These are phyloP conservation scores for Elymus sibiricus DNA, from an alignment of 176 grass and related monocot species.

Conservation along the genomic window DNA sequence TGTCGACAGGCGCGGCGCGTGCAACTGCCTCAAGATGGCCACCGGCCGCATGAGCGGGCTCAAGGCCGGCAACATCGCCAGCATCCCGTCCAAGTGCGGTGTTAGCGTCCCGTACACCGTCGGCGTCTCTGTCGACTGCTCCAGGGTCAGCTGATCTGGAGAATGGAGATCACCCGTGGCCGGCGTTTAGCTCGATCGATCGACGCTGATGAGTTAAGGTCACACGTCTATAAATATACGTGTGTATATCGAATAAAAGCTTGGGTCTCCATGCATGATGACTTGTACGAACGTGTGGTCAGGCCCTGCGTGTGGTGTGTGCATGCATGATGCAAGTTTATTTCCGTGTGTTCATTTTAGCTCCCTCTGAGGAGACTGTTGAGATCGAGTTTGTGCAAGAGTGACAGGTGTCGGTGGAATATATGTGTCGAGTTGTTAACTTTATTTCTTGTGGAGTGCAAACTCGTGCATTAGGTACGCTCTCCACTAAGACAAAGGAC, in stretches of 20 bases:
- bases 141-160: slow-evolving; percentile 12
- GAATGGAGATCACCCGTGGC: neutral
- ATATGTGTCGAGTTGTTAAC: no score
- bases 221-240: neutral
- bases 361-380: no score
- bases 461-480: no score
- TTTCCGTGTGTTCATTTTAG: no score
- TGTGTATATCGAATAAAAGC: neutral
- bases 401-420: no score
- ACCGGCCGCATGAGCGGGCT: neutral
- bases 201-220: neutral
- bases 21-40: slow-evolving; percentile 38
- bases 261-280: neutral
- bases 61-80: slow-evolving; percentile 27
- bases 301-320: no score
- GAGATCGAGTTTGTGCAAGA: no score
- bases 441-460: no score
- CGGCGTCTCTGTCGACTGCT: slow-evolving; percentile 52
- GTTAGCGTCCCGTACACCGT: slow-evolving; percentile 48
- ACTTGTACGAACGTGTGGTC: neutral
- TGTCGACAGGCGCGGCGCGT: slow-evolving; percentile 28
- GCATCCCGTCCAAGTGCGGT: slow-evolving; percentile 48
- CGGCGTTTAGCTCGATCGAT: neutral
- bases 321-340: neutral
- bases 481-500: no score